A percentile compares a stretch with the other conserved stretches of the same genome.
Evolutionary conservation across 768 basidiomycete species (phyloP).

Genomic region (Rhizopogon roseolus): DNA sequence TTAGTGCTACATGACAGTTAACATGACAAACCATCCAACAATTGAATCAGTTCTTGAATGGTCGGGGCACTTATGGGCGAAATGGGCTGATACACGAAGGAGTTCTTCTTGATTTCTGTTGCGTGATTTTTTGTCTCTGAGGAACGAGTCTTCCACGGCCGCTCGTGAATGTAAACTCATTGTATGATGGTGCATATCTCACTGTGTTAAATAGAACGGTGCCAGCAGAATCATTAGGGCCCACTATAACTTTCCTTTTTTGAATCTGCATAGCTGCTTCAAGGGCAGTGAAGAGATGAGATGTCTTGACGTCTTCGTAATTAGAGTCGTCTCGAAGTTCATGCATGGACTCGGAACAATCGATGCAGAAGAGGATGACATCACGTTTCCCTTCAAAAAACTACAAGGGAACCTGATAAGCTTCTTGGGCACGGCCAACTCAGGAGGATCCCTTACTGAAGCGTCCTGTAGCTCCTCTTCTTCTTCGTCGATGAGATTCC

Average conservation of each 20-base stretch:
- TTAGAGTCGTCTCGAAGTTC: conserved; percentile 58
- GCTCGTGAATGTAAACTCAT: neutral
- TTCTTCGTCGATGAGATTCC: conserved; percentile 76
- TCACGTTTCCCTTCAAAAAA: conserved; percentile 72
- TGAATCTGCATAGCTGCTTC: conserved; percentile 82
- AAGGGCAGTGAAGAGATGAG: conserved; percentile 74
- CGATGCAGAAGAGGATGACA: conserved; percentile 92
- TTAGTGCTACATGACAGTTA: neutral
- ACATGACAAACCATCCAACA: conserved; percentile 63
- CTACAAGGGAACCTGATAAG: conserved; percentile 26
- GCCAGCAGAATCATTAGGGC: conserved; percentile 87
- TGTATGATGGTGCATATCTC: conserved; percentile 22
- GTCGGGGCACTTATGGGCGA: conserved; percentile 73
- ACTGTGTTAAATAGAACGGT: conserved; percentile 93
- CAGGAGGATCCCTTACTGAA: conserved; percentile 38
- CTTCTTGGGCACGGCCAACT: neutral
- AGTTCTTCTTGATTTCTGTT: conserved; percentile 64
- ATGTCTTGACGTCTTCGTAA: conserved; percentile 64
- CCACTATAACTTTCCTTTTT: conserved; percentile 85
- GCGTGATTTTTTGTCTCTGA: conserved; percentile 32
- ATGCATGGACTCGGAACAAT: conserved; percentile 91
- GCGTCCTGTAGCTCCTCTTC: conserved; percentile 76
- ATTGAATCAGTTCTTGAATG: conserved; percentile 71
- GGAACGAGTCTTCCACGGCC: conserved; percentile 14
- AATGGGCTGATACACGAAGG: conserved; percentile 73